Conservation (phyloP, 805 yeast species). For the Candida manassasensis region DNA sequence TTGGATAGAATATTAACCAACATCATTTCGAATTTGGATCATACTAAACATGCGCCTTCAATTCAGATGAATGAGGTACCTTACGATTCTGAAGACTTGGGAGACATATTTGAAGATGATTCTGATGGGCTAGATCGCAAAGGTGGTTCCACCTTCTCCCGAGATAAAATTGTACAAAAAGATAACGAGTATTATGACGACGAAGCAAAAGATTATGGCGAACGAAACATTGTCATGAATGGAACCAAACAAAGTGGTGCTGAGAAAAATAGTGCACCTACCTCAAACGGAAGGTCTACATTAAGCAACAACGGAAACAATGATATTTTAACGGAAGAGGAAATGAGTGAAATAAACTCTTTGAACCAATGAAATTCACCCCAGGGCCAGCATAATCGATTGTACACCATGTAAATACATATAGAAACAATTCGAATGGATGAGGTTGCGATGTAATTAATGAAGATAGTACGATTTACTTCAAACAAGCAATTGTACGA, state of each 20-base stretch:
- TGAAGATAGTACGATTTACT: no score
- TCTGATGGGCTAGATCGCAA: conserved; percentile 76
- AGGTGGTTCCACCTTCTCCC: conserved; percentile 84
- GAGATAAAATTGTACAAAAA: conserved; percentile 68
- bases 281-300: not conserved
- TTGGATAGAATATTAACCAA: conserved; percentile 76
- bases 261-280: not conserved
- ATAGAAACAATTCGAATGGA: no score
- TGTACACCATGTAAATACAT: no score
- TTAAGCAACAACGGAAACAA: not conserved
- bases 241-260: not conserved
- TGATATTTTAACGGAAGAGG: conserved; percentile 1
- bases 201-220: conserved; percentile 45
- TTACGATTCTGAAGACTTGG: conserved; percentile 74
- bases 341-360: conserved; percentile 3
- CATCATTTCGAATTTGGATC: conserved; percentile 72
- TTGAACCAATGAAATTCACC: conserved; percentile 1
- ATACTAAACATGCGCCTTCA: conserved; percentile 93
- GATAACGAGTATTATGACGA: conserved; percentile 76
- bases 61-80: conserved; percentile 92
- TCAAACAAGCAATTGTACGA: no score
- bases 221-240: conserved; percentile 11
- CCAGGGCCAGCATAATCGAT: no score
- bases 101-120: conserved; percentile 77
- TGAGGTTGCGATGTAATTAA: no score